phyloP scores from a whole-genome alignment of 768 basidiomycete genomes.

The Termitomyces sp. region DNA sequence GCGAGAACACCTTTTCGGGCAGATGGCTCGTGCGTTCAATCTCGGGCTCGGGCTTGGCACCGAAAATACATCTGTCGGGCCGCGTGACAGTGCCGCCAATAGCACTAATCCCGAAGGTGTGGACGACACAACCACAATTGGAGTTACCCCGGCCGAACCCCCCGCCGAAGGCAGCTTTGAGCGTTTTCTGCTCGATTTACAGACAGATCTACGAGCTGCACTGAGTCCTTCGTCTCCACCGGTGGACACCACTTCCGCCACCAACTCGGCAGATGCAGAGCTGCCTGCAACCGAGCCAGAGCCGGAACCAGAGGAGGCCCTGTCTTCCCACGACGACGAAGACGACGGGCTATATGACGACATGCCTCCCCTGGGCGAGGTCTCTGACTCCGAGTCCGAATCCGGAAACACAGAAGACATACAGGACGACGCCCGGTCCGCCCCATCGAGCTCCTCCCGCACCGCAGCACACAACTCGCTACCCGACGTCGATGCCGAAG shows the following conservation, averaged over 20 bases:
- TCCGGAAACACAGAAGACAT: constrained; percentile 24
- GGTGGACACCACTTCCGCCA: not conserved
- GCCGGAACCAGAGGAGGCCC: not conserved
- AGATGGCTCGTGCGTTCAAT: constrained; percentile 80
- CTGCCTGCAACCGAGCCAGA: not conserved
- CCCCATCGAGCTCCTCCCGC: not conserved
- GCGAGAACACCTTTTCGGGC: constrained; percentile 67
- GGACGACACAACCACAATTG: not conserved
- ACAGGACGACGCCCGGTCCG: constrained; percentile 10
- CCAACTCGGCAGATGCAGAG: not conserved
- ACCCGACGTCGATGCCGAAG: constrained; percentile 20
- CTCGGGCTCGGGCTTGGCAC: constrained; percentile 53
- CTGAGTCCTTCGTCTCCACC: constrained; percentile 25
- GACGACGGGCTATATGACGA: constrained; percentile 12
- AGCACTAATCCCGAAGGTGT: not conserved
- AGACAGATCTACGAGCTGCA: constrained; percentile 63
- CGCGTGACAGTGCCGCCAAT: not conserved
- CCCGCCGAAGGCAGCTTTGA: constrained; percentile 70
- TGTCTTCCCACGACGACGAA: not conserved
- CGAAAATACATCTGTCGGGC: constrained; percentile 11
- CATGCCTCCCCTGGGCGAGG: constrained; percentile 26
- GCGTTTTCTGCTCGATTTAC: constrained; percentile 74
- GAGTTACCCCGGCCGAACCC: constrained; percentile 7
- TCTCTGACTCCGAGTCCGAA: constrained; percentile 30
- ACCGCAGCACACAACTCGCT: not conserved